Conservation (phyloP, 192 early-diverging fungal genomes). For the Mortierella alpina region DNA sequence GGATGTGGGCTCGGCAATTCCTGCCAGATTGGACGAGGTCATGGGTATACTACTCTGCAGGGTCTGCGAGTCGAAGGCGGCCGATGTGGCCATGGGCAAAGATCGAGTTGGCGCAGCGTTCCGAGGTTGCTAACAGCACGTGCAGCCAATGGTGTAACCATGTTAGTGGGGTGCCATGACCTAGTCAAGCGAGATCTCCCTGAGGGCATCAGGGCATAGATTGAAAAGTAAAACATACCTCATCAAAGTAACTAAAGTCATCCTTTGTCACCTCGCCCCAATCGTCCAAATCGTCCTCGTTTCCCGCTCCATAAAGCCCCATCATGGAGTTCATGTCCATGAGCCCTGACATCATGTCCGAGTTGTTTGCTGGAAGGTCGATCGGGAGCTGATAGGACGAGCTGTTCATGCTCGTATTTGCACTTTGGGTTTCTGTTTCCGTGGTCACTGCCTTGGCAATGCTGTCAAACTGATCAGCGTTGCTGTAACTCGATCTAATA, state of each 20-base stretch:
- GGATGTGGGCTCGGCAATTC: not conserved
- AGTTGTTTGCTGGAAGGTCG: constrained; percentile 26
- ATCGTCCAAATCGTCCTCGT: constrained; percentile 39
- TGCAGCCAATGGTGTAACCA: not conserved
- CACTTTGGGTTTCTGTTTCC: constrained; percentile 8
- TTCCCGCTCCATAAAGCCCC: constrained; percentile 30
- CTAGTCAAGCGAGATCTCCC: too few relatives aligned
- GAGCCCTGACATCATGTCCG: constrained; percentile 30
- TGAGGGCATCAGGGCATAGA: too few relatives aligned
- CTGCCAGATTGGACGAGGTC: constrained; percentile 6
- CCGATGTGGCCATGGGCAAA: constrained; percentile 3
- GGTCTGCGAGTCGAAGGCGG: constrained; percentile 11
- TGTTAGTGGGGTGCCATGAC: too few relatives aligned
- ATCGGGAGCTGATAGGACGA: constrained; percentile 38
- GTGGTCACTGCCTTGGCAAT: not conserved
- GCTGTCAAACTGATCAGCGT: constrained; percentile 7
- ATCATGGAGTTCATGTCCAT: constrained; percentile 41
- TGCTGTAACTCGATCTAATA: constrained; percentile 6
- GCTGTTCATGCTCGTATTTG: constrained; percentile 9
- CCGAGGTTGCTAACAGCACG: constrained; percentile 32
- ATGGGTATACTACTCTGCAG: constrained; percentile 49
- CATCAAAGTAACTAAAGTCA: constrained; percentile 52
- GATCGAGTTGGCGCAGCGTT: constrained; percentile 6
- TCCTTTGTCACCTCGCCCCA: constrained; percentile 45
- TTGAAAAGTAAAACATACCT: constrained; percentile 2